These are phyloP conservation scores for Edaphochlamys debaryana DNA, from an alignment of 139 green algal genomes.

Conservation along the genomic window DNA sequence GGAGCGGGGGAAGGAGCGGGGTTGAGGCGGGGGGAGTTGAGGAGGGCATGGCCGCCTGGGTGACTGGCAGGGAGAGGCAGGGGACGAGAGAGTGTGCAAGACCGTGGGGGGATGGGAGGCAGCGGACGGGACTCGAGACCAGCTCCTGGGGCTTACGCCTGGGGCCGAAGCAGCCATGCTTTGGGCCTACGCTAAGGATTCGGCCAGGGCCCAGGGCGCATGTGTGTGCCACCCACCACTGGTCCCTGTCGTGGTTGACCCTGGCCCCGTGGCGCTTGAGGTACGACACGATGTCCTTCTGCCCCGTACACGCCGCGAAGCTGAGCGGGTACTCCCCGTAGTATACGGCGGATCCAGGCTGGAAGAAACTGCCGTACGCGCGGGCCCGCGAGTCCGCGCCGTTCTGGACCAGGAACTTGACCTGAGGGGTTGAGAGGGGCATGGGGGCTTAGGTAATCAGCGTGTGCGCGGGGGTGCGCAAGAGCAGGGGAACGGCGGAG, in stretches of 20 bases:
- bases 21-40: not conserved
- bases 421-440: constrained; percentile 25
- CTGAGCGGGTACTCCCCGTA: constrained; percentile 70
- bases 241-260: constrained; percentile 62
- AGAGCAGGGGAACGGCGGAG: not conserved
- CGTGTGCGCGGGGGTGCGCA: not conserved
- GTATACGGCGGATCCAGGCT: constrained; percentile 55
- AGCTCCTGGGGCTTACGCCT: too few relatives aligned
- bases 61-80: too few relatives aligned
- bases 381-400: constrained; percentile 62
- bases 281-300: constrained; percentile 70
- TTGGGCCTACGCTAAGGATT: too few relatives aligned
- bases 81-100: too few relatives aligned
- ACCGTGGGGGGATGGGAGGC: too few relatives aligned
- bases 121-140: too few relatives aligned
- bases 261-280: constrained; percentile 64
- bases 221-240: constrained; percentile 39
- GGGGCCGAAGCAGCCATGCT: too few relatives aligned
- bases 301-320: constrained; percentile 67
- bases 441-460: not conserved
- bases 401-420: constrained; percentile 73
- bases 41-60: not conserved
- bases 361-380: constrained; percentile 66
- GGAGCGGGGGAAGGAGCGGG: too few relatives aligned
- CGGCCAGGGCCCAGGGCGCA: too few relatives aligned